Conservation (phyloP, 176 grass and related monocot genomes). For the Bonia amplexicaulis region DNA sequence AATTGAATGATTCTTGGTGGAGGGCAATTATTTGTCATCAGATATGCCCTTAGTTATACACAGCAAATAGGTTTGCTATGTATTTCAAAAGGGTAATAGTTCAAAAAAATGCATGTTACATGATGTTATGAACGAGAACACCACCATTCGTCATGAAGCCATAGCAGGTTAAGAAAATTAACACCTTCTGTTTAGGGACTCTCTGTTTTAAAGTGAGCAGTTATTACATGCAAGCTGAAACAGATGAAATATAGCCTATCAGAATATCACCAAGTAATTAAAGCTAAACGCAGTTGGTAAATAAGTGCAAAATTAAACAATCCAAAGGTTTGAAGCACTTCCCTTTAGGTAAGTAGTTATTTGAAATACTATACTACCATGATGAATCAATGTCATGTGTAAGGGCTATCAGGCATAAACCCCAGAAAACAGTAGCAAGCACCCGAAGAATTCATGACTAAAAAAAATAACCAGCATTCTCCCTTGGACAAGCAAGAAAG, state of each 20-base stretch:
- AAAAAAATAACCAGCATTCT: background rate
- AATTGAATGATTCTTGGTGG: background rate
- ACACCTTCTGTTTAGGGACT: background rate
- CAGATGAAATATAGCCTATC: background rate
- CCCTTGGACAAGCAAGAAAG: background rate
- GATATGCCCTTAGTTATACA: conserved; percentile 1
- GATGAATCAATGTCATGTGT: background rate
- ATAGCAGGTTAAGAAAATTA: background rate
- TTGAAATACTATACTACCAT: background rate
- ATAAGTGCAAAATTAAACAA: background rate
- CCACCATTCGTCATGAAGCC: background rate
- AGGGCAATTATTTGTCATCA: background rate
- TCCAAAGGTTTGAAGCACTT: background rate
- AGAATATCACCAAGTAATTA: background rate
- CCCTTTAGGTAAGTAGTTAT: background rate
- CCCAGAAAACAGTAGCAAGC: background rate
- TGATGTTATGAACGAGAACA: background rate
- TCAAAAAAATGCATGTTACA: background rate
- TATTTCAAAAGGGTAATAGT: background rate
- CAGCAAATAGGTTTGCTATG: background rate
- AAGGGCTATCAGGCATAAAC: background rate
- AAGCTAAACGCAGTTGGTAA: background rate
- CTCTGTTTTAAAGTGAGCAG: background rate
- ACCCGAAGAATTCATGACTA: background rate
- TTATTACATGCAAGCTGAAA: background rate